Percentiles rank a stretch among this genome's conserved stretches.
Conservation (phyloP, 2,329 filamentous ascomycete genomes). For the Geoglossum cookeanum region DNA sequence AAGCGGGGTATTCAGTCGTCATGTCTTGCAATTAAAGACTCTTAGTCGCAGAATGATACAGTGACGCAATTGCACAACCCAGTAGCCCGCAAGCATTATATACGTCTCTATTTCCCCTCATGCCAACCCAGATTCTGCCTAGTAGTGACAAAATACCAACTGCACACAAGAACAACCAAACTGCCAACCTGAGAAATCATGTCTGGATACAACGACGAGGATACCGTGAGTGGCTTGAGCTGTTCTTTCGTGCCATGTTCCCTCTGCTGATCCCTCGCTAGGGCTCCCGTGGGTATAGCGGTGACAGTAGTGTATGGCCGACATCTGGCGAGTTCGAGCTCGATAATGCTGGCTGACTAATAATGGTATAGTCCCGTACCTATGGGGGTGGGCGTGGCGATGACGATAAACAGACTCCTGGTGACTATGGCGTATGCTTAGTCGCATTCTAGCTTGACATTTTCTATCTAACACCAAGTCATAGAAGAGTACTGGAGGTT, state of each 20-base stretch:
- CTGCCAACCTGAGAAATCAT: slow-evolving; percentile 1
- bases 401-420: neutral
- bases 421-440: neutral
- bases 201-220: slow-evolving; percentile 5
- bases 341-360: neutral
- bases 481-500: neutral
- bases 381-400: neutral
- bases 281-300: neutral
- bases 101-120: neutral
- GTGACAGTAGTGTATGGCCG: neutral
- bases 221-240: slow-evolving; percentile 6
- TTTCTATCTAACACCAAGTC: neutral
- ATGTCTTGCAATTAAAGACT: neutral
- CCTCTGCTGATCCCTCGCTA: neutral
- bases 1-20: neutral
- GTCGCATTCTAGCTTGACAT: neutral
- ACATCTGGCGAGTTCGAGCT: neutral
- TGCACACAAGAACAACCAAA: neutral
- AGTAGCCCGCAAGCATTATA: neutral
- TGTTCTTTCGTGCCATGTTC: neutral
- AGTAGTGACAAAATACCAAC: neutral
- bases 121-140: too few species aligned
- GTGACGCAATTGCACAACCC: neutral
- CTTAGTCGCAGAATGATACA: neutral
- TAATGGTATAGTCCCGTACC: neutral